Evolutionary conservation across 2,329 filamentous ascomycete genomes (phyloP), one percentile per base, ranked within the genome.

Genomic region (Epichloe scottii): DNA sequence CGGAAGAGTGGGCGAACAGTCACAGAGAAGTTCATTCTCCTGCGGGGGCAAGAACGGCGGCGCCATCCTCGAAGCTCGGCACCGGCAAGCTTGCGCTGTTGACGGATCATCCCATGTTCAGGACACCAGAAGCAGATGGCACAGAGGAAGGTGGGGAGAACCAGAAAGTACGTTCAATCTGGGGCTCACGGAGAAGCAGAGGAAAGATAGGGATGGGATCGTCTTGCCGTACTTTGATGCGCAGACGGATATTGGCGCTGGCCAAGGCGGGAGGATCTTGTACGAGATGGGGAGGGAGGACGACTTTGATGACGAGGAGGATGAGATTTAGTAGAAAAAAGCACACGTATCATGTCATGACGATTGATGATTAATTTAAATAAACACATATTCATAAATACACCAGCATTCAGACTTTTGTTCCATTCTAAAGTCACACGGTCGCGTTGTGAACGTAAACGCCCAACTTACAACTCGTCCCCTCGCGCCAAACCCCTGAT

Each of bases 211-310:
- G 26, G 91, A 96, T 60, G 87, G 86, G 0, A 87, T 98, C 8
- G 87, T 97, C 40, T 66, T 97, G 66, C 93, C 93, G 15, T 97
- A 98, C 66, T 96, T 94, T 68, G 93, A 98, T 71, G 93, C 93
- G 23, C 93, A 98, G 75, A 87, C 82, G 49, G 85, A 84, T 46
- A 77, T 82, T 48, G 84, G 82, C 1, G 77, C 80, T 0, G 90
- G 90, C 0, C 89, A 95, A 60, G 91, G 93, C 4, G 93, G 93
- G 0, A 78, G 91, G 54, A 98, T 98, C 57, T 64, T 98, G 61
- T 98, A 98, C 65, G 91, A 97, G 59, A 95, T 97, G 87, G 91
- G 90, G 1, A 79, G 82, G 55, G 93, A 97, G 70, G 93, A 98
- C 67, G 89, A 97, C 65, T 97, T 96, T 69, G 90, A 95, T 59